phyloP scores from a whole-genome alignment of 352 stramenopile species.

The Phytopythium aichiense region DNA sequence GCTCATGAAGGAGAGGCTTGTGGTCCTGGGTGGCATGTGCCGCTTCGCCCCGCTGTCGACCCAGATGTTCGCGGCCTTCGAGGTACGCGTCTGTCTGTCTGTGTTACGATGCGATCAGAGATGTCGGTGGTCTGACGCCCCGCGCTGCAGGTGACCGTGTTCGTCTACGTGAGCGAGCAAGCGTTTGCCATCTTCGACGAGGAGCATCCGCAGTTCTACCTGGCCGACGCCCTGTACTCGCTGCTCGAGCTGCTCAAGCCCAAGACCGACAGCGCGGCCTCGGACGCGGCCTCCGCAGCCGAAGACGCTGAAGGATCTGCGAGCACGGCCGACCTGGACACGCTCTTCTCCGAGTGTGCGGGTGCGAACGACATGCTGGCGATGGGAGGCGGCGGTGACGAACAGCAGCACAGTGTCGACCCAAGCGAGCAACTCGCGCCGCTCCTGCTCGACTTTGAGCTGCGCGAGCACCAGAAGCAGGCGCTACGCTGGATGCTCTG shows the following conservation, averaged over 20 bases:
- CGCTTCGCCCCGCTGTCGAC: conserved; percentile 31
- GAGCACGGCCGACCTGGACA: conserved; percentile 45
- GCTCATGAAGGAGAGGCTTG: conserved; percentile 56
- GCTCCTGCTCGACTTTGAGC: conserved; percentile 56
- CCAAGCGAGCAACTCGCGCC: conserved; percentile 34
- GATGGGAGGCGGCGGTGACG: background rate
- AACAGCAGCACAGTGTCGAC: conserved; percentile 13
- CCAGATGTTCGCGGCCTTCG: conserved; percentile 70
- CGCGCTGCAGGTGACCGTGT: conserved; percentile 29
- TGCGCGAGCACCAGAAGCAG: conserved; percentile 81
- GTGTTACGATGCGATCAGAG: too few species aligned
- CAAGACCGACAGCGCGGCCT: background rate
- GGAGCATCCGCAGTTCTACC: conserved; percentile 46
- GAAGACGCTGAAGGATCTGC: background rate
- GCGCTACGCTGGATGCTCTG: conserved; percentile 86
- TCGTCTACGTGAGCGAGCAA: conserved; percentile 52
- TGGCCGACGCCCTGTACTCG: conserved; percentile 58
- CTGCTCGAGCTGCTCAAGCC: conserved; percentile 48
- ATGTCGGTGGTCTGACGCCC: background rate
- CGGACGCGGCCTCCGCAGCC: background rate
- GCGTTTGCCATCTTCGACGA: conserved; percentile 70
- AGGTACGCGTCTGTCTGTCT: conserved; percentile 16
- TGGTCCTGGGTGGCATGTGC: conserved; percentile 45
- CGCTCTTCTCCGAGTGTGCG: conserved; percentile 63
- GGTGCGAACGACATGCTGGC: conserved; percentile 22